Percentiles rank a stretch among this genome's conserved stretches.
Conservation (phyloP, 805 yeast species). For the Saturnispora halmiae region DNA sequence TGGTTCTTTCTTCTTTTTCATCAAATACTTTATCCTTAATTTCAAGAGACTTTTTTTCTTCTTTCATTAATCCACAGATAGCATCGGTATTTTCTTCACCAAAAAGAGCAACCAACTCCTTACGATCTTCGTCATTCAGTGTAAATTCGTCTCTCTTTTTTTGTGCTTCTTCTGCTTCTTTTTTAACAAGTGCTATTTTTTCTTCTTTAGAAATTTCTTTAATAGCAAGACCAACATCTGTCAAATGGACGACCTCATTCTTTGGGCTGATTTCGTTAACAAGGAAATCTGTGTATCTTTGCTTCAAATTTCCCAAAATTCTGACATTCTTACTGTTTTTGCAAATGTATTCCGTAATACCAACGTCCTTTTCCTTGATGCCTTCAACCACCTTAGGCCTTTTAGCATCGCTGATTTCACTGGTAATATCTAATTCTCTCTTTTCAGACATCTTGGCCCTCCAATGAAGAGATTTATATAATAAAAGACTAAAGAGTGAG, state of each 20-base stretch:
- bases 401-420: not conserved
- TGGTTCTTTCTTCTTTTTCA: slow-evolving; percentile 68
- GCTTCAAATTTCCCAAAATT: slow-evolving; percentile 73
- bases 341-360: slow-evolving; percentile 55
- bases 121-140: slow-evolving; percentile 38
- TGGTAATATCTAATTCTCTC: not conserved
- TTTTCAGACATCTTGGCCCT: slow-evolving; percentile 4
- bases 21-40: slow-evolving; percentile 42
- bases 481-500: not conserved
- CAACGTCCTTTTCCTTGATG: slow-evolving; percentile 72
- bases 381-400: slow-evolving; percentile 19
- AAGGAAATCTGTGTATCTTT: slow-evolving; percentile 84
- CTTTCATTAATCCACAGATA: slow-evolving; percentile 43
- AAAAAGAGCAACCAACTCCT: slow-evolving; percentile 41
- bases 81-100: slow-evolving; percentile 52
- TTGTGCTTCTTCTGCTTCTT: slow-evolving; percentile 27
- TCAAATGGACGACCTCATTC: slow-evolving; percentile 65
- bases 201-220: slow-evolving; percentile 34
- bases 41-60: slow-evolving; percentile 37
- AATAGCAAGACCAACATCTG: slow-evolving; percentile 60
- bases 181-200: slow-evolving; percentile 36
- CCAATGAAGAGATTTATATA: not conserved
- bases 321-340: slow-evolving; percentile 38
- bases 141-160: slow-evolving; percentile 25
- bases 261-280: slow-evolving; percentile 75